Conservation (phyloP, 208 protist genomes). For the Crithidia mellificae region DNA sequence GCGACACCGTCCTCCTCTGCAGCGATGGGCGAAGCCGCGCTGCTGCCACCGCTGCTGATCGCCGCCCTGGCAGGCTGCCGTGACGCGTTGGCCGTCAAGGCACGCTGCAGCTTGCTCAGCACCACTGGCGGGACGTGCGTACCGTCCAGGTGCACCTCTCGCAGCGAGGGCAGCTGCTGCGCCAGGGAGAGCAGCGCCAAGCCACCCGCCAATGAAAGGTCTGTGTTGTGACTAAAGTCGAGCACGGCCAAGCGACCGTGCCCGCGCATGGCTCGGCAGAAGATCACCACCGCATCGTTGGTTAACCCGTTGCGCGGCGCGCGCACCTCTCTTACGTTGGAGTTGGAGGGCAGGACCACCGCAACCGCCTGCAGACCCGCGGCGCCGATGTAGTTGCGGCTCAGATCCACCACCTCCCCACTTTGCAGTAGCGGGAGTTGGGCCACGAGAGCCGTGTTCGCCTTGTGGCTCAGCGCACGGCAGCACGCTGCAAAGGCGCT, state of each 20-base stretch:
- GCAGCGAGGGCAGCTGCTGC: slow-evolving; percentile 43
- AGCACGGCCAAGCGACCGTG: slow-evolving; percentile 50
- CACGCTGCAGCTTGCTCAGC: slow-evolving; percentile 48
- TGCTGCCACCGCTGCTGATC: too few relatives aligned
- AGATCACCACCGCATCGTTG: slow-evolving; percentile 83
- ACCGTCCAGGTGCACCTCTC: slow-evolving; percentile 40
- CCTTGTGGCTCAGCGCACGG: slow-evolving; percentile 61
- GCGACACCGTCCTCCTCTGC: too few relatives aligned
- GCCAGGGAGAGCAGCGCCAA: slow-evolving; percentile 70
- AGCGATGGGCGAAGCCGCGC: neutral
- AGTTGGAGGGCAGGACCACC: slow-evolving; percentile 63
- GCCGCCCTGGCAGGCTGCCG: too few relatives aligned
- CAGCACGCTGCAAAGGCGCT: slow-evolving; percentile 61
- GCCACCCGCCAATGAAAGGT: slow-evolving; percentile 72
- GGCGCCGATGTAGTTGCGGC: slow-evolving; percentile 73
- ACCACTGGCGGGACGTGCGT: slow-evolving; percentile 72
- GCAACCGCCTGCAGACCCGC: slow-evolving; percentile 77
- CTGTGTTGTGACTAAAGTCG: slow-evolving; percentile 72
- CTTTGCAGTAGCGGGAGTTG: slow-evolving; percentile 42
- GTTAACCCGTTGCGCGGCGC: slow-evolving; percentile 69
- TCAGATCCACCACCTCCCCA: slow-evolving; percentile 58
- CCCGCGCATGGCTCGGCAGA: slow-evolving; percentile 66
- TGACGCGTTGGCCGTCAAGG: slow-evolving; percentile 43
- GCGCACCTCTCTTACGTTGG: slow-evolving; percentile 47
- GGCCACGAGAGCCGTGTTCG: slow-evolving; percentile 52